Percentiles rank a stretch among this genome's conserved stretches.
These are phyloP conservation scores for Trametes villosa DNA, from an alignment of 768 basidiomycete species.

Conservation along the genomic window DNA sequence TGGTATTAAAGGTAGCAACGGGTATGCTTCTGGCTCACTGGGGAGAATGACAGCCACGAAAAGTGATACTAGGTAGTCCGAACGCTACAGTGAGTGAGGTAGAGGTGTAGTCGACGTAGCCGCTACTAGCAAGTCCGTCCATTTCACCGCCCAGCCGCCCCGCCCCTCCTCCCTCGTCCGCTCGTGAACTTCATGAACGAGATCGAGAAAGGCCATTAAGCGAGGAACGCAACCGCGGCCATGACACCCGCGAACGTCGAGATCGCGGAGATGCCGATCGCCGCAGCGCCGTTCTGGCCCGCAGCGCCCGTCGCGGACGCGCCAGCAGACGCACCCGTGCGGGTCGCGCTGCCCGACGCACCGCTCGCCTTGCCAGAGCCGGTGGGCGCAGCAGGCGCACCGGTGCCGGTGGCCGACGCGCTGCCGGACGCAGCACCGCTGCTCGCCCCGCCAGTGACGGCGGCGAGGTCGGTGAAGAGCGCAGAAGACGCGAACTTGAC, in stretches of 20 bases:
- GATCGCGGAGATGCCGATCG: constrained; percentile 35
- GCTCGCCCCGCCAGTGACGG: background rate
- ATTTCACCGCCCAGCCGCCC: constrained; percentile 5
- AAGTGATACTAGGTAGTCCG: constrained; percentile 19
- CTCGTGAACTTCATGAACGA: constrained; percentile 15
- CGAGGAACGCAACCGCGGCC: constrained; percentile 41
- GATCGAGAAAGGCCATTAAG: constrained; percentile 26
- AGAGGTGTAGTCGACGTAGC: constrained; percentile 7
- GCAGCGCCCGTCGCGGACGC: constrained; percentile 23
- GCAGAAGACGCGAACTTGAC: constrained; percentile 40
- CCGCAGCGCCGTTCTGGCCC: constrained; percentile 25
- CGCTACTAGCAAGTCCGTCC: constrained; percentile 1
- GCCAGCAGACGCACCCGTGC: constrained; percentile 8
- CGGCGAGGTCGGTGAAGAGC: constrained; percentile 38
- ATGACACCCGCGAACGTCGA: constrained; percentile 38
- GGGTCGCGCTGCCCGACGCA: constrained; percentile 11
- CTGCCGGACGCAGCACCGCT: constrained; percentile 15
- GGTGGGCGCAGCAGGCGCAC: constrained; percentile 20
- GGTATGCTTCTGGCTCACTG: constrained; percentile 11
- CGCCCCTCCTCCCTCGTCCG: background rate
- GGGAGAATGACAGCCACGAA: background rate
- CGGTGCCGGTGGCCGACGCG: constrained; percentile 13
- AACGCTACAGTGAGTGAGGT: constrained; percentile 13
- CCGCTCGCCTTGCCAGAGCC: constrained; percentile 24
- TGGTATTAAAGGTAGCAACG: constrained; percentile 21